phyloP scores from a whole-genome alignment of 2,329 filamentous ascomycete genomes.

The Periconia sp. region DNA sequence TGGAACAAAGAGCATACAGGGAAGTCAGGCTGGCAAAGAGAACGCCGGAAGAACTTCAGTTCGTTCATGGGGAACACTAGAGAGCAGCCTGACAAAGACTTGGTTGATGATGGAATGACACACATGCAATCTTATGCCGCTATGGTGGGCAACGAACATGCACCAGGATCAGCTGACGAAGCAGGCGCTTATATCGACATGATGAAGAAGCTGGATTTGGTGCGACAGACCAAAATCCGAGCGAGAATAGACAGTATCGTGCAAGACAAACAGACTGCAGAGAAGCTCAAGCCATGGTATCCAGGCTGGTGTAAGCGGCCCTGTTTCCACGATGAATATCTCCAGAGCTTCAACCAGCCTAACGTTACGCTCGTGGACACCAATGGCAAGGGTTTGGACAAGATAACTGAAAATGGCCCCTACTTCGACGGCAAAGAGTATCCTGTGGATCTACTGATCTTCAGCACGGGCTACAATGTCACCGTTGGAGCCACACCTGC shows the following conservation, averaged over 20 bases:
- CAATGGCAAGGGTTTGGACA: constrained; percentile 53
- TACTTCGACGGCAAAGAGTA: constrained; percentile 51
- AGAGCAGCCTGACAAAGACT: constrained; percentile 32
- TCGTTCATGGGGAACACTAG: constrained; percentile 13
- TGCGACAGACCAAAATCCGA: constrained; percentile 46
- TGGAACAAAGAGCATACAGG: not conserved
- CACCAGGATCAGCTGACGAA: not conserved
- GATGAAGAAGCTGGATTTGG: constrained; percentile 37
- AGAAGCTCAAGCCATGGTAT: constrained; percentile 60
- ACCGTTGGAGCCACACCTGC: constrained; percentile 18
- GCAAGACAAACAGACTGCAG: constrained; percentile 52
- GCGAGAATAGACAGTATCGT: constrained; percentile 52
- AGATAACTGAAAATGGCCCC: constrained; percentile 49
- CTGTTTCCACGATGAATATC: constrained; percentile 60
- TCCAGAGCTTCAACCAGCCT: constrained; percentile 58
- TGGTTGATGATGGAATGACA: constrained; percentile 54
- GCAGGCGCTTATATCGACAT: not conserved
- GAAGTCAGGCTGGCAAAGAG: not conserved
- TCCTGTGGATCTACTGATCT: constrained; percentile 49
- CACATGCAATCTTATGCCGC: constrained; percentile 41
- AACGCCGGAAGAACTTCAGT: not conserved
- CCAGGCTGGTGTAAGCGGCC: constrained; percentile 64
- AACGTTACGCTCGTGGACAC: constrained; percentile 64
- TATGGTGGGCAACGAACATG: constrained; percentile 7
- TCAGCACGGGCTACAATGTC: constrained; percentile 45